Evolutionary conservation across 495 filamentous ascomycete species (phyloP).

Genomic region (Daldinia loculata): DNA sequence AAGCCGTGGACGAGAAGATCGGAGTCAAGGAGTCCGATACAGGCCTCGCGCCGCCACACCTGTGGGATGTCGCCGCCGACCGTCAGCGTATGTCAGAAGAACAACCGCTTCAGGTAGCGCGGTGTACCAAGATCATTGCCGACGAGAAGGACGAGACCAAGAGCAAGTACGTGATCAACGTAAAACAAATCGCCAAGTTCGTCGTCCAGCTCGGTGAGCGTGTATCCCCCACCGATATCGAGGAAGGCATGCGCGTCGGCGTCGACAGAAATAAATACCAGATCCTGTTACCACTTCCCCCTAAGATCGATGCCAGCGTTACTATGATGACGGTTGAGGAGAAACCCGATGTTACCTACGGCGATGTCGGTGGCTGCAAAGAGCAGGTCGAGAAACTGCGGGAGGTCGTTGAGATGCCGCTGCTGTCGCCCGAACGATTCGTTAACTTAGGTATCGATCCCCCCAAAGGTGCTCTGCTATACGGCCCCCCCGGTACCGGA

Average conservation of each 20-base stretch:
- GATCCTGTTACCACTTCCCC: slow-evolving; percentile 94
- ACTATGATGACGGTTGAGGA: slow-evolving; percentile 99
- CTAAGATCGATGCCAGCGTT: slow-evolving; percentile 98
- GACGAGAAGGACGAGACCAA: slow-evolving; percentile 97
- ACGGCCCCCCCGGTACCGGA: slow-evolving; percentile 95
- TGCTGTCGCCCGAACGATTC: slow-evolving; percentile 95
- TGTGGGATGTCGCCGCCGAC: slow-evolving; percentile 98
- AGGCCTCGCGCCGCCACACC: slow-evolving; percentile 94
- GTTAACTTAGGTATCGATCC: slow-evolving; percentile 98
- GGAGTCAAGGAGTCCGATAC: slow-evolving; percentile 94
- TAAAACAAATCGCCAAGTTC: slow-evolving; percentile 99
- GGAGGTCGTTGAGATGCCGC: slow-evolving; percentile 97
- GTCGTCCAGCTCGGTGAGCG: slow-evolving; percentile 98
- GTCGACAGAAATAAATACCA: slow-evolving; percentile 99
- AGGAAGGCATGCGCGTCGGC: slow-evolving; percentile 98
- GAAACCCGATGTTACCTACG: slow-evolving; percentile 98
- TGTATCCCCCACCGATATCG: slow-evolving; percentile 97
- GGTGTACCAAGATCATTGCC: slow-evolving; percentile 98
- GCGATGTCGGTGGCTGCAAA: slow-evolving; percentile 98
- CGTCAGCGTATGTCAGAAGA: slow-evolving; percentile 98
- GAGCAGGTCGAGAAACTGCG: slow-evolving; percentile 99
- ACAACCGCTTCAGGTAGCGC: slow-evolving; percentile 95
- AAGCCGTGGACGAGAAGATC: slow-evolving; percentile 98
- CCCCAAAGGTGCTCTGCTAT: slow-evolving; percentile 95
- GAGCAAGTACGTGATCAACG: slow-evolving; percentile 99